These are phyloP conservation scores for Tagetes erecta DNA, from an alignment of 129 eudicot genomes.

Conservation along the genomic window DNA sequence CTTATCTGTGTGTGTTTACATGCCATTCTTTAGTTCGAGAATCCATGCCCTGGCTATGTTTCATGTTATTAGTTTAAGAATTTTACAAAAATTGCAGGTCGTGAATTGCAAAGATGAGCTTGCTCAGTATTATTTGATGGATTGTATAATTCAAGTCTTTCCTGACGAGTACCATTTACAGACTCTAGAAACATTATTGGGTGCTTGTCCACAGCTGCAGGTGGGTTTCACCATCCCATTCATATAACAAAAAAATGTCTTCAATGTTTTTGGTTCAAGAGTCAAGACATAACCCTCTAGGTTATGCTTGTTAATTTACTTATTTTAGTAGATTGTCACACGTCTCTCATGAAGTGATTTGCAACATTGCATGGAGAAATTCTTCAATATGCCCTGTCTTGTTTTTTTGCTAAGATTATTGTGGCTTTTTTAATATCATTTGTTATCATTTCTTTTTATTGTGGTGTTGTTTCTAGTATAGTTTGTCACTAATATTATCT, in stretches of 20 bases:
- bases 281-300: neutral
- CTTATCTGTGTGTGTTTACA: conserved; percentile 5
- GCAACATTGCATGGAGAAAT: neutral
- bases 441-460: neutral
- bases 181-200: conserved; percentile 85
- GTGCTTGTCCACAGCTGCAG: conserved; percentile 99
- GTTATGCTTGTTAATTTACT: conserved; percentile 6
- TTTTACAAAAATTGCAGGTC: conserved; percentile 50
- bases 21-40: conserved; percentile 10
- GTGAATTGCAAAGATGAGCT: conserved; percentile 98
- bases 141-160: conserved; percentile 94
- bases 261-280: conserved; percentile 10
- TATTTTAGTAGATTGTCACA: neutral
- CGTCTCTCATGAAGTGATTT: neutral
- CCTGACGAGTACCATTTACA: conserved; percentile 97
- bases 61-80: conserved; percentile 26
- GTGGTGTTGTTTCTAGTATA: conserved; percentile 18
- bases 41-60: conserved; percentile 8
- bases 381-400: neutral
- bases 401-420: conserved; percentile 14
- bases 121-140: conserved; percentile 94
- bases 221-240: conserved; percentile 37
- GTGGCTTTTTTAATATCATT: conserved; percentile 10
- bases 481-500: conserved; percentile 1
- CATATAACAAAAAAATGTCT: neutral